Base-by-base conservation (phyloP, 805 yeast genomes). In the Wickerhamiella parazyma region DNA sequence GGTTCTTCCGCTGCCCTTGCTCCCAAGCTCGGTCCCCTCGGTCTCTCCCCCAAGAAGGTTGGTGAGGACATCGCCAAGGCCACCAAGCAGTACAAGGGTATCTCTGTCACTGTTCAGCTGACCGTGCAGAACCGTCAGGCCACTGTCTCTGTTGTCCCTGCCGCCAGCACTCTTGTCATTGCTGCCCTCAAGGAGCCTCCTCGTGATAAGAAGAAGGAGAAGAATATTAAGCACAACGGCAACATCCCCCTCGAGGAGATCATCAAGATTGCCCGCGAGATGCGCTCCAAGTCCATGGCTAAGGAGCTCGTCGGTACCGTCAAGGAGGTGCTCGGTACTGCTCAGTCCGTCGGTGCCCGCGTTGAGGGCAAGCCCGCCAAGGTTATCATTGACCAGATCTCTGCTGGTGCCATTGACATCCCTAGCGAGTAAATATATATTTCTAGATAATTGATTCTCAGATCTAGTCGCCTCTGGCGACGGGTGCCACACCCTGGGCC, bases 51-150 rank as follows among this genome's bases (percentile, higher is more conserved):
- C 76, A 91, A 89, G 94, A 89, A 91, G 81, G 95, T 91, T 67
- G 98, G 98, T 87, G 98, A 91, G 75, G 98, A 91, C 70, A 91
- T 91, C 65, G 98, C 98, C 70, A 91, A 91, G 81, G 98, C 98
- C 70, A 89, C 98, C 75, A 81, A 83, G 75, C 78, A 80, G 68
- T 89, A 78, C 93, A 91, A 91, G 76, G 98, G 98, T 78, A 89
- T 91, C 66, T 84, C 89, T 73, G 97, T 91, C 66, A 91, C 98
- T 59, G 97, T 91, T 55, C 94, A 86, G 76, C 79, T 91, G 71
- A 91, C 80, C 71, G 87, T 91, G 67, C 98, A 91, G 78, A 91
- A 91, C 94, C 87, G 98, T 81, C 98, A 91, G 76, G 98, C 98
- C 64, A 74, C 80, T 60, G 94, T 93, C 61, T 85, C 96, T 51